A percentile compares a stretch with the other conserved stretches of the same genome.
These are phyloP conservation scores for Debaryomyces subglobosus DNA, from an alignment of 1,139 yeast genomes.

Conservation along the genomic window DNA sequence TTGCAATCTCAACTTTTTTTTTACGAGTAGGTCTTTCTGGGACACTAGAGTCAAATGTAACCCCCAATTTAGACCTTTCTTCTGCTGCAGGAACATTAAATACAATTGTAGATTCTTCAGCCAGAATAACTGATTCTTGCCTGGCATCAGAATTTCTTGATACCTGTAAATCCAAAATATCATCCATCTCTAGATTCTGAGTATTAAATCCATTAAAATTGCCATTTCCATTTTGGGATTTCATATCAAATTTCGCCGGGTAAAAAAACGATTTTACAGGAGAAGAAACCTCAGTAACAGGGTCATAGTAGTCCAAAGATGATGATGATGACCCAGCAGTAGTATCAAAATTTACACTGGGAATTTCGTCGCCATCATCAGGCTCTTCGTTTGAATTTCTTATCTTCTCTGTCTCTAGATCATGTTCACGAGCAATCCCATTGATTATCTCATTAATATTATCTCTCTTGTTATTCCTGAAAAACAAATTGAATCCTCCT, in stretches of 20 bases:
- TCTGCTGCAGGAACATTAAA: neutral
- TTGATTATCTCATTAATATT: slow-evolving; percentile 5
- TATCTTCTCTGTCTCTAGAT: neutral
- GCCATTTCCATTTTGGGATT: neutral
- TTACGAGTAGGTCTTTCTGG: neutral
- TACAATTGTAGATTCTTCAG: neutral
- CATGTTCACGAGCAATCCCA: neutral
- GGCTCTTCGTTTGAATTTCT: neutral
- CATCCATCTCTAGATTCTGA: neutral
- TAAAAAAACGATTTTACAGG: slow-evolving; percentile 7
- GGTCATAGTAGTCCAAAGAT: neutral
- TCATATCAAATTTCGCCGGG: neutral
- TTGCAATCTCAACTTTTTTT: neutral
- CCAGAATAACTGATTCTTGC: neutral
- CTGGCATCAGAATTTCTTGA: neutral
- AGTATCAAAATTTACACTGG: neutral
- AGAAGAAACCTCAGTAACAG: slow-evolving; percentile 1
- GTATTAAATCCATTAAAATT: neutral
- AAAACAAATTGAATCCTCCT: slow-evolving; percentile 14
- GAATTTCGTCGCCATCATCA: neutral
- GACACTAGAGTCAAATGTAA: slow-evolving; percentile 1
- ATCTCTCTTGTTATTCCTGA: slow-evolving; percentile 1
- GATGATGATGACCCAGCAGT: neutral
- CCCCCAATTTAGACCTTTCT: neutral
- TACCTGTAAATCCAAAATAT: neutral